Evolutionary conservation across 2,329 filamentous ascomycete species (phyloP), one percentile per base, ranked within the genome.

Genomic region (Alternaria metachromatica): DNA sequence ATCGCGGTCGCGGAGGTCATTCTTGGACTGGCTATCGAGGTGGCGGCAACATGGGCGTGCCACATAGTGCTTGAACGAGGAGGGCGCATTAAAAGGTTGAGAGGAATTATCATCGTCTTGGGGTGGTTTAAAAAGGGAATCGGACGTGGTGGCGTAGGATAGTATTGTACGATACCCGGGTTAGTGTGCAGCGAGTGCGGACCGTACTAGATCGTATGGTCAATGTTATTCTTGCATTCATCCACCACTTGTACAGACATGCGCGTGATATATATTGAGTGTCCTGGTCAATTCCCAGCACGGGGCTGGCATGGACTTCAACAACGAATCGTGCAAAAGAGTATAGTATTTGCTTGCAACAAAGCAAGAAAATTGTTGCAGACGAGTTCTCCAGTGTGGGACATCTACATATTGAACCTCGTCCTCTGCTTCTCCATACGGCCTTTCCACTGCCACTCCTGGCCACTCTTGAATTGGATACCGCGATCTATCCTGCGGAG

Each of bases 391-490:
- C 18, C 23, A 21, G 9, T 18, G 2, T n/a, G 12, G 11, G 41
- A n/a, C 20, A 23, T 62, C 64, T 82, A 98, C 77, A 99, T 84
- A 81, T 96, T 96, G 84, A 98, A 99, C 78, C 93, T 90, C 71
- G 95, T 98, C 75, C 96, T 87, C 76, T 92, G 86, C 85, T 97
- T 97, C 84, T 99, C 96, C 90, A 96, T 96, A 78, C 90, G 89
- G 11, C 92, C 91, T 83, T 97, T 96, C 96, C 96, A 99, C 79
- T 97, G 89, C 95, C 96, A 98, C 77, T 97, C 92, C 71, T 93
- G 88, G 41, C 93, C 93, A 80, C 88, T 90, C 50, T 81, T 90
- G 84, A 80, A 89, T 84, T 84, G 92, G 69, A 99, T 92, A 0
- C 94, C 95, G 81, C 94, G 94, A 78, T 98, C 95, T 46, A 98